Base-by-base conservation (phyloP, 169 alveolate genomes). In the Cryptosporidium canis region DNA sequence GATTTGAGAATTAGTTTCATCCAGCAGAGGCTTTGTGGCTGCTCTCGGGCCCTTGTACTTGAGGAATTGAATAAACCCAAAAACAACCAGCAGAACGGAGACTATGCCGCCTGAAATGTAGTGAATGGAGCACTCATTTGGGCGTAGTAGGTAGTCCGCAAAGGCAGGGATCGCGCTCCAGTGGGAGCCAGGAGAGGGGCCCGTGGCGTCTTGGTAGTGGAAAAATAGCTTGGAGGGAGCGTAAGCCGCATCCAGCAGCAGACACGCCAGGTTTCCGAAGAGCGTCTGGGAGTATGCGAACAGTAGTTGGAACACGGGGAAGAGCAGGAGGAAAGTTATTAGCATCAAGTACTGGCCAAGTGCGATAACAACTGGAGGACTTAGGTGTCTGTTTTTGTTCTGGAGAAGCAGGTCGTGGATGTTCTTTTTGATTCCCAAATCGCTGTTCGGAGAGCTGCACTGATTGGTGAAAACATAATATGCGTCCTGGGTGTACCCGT, bases 401-500 rank as follows among this genome's bases (percentile, higher is more conserved):
- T 33, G 7, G 11, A 58, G 53, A 35, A 77, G 72, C 39, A 2
- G 16, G 27, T 58, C 35, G 18, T 77, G 72, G 9, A 77, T 58
- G 61, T 55, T 55, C 24, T n/a, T 77, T 21, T 77, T 77, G 14
- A 77, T 61, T 39, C 70, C 70, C 35, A 77, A 45, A 39, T 77
- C 72, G 61, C 87, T 77, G 61, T 77, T 77, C 18, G 87, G 87
- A 4, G 51, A 61, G 61, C 87, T 77, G 11, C 87, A 77, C 58
- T 58, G 70, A 61, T 41, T 77, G n/a, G 71, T 77, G 27, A 77
- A 77, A 21, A 77, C 72, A 43, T 39, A 77, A 29, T 58, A 61
- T 3, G 87, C 70, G 41, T 90, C 93, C 64, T 90, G 92, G 27
- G 47, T 70, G 68, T 83, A 90, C 1, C 93, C 93, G 65, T 90